These are phyloP conservation scores for Blastocystis sp. DNA, from an alignment of 352 stramenopile genomes.

Conservation along the genomic window DNA sequence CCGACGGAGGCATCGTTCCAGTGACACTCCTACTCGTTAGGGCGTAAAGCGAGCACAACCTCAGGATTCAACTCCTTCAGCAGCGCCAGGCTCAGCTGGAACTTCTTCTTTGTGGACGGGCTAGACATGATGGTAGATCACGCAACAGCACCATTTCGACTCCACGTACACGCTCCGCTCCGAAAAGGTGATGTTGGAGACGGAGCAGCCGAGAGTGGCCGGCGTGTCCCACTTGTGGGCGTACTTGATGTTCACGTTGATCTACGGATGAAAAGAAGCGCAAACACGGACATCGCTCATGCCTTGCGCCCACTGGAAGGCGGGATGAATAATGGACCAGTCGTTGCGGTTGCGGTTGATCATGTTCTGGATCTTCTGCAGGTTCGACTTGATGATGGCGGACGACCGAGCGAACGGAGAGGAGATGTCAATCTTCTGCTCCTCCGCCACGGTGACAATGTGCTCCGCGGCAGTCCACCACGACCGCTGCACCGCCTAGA, in stretches of 20 bases:
- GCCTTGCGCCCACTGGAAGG: conserved; percentile 69
- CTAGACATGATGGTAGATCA: background rate
- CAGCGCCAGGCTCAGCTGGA: conserved; percentile 41
- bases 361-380: conserved; percentile 68
- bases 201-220: conserved; percentile 60
- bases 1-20: conserved; percentile 66
- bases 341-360: conserved; percentile 66
- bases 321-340: conserved; percentile 65
- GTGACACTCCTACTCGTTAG: conserved; percentile 30
- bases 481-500: conserved; percentile 62
- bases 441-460: conserved; percentile 46
- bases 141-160: conserved; percentile 40
- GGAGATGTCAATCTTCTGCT: conserved; percentile 61
- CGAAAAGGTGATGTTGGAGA: conserved; percentile 68
- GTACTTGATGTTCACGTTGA: conserved; percentile 69
- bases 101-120: conserved; percentile 70
- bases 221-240: conserved; percentile 70
- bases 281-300: conserved; percentile 29
- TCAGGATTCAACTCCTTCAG: conserved; percentile 67
- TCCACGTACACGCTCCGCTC: conserved; percentile 44
- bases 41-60: background rate
- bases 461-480: conserved; percentile 64
- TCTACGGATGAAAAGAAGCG: conserved; percentile 12
- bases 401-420: conserved; percentile 53
- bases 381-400: conserved; percentile 69